phyloP scores from a whole-genome alignment of 345 rosid genomes.

The Citrus cavaleriei region DNA sequence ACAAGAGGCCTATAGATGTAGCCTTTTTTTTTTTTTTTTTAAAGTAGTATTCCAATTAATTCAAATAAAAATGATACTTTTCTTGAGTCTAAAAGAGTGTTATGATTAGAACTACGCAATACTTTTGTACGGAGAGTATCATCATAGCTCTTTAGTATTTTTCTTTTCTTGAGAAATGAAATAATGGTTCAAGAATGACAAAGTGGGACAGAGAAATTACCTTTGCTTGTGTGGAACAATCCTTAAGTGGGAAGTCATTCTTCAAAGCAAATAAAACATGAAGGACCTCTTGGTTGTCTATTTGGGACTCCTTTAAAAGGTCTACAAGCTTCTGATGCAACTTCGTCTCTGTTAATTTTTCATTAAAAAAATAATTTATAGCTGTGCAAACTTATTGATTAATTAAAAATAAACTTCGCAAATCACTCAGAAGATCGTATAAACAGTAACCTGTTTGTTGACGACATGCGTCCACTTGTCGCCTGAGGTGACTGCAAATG shows the following conservation, averaged over 20 bases:
- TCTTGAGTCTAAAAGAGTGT: neutral
- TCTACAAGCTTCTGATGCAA: slow-evolving; percentile 48
- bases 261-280: slow-evolving; percentile 41
- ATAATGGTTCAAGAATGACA: neutral
- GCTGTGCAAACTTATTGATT: neutral
- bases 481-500: slow-evolving; percentile 37
- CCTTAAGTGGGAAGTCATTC: slow-evolving; percentile 60
- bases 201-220: slow-evolving; percentile 15
- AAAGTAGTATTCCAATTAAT: neutral
- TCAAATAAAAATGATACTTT: neutral
- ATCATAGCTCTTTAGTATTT: neutral
- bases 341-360: slow-evolving; percentile 44
- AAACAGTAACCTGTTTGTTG: slow-evolving; percentile 48
- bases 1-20: neutral
- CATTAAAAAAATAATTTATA: neutral
- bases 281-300: slow-evolving; percentile 70
- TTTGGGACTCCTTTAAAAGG: slow-evolving; percentile 34
- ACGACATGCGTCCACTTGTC: slow-evolving; percentile 52
- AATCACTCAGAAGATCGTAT: neutral
- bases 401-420: neutral
- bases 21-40: too few relatives aligned
- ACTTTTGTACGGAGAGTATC: neutral
- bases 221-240: slow-evolving; percentile 45
- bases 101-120: neutral
- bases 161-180: neutral